Evolutionary conservation across 2,329 filamentous ascomycete species (phyloP).

Genomic region (Apiospora phragmitis): DNA sequence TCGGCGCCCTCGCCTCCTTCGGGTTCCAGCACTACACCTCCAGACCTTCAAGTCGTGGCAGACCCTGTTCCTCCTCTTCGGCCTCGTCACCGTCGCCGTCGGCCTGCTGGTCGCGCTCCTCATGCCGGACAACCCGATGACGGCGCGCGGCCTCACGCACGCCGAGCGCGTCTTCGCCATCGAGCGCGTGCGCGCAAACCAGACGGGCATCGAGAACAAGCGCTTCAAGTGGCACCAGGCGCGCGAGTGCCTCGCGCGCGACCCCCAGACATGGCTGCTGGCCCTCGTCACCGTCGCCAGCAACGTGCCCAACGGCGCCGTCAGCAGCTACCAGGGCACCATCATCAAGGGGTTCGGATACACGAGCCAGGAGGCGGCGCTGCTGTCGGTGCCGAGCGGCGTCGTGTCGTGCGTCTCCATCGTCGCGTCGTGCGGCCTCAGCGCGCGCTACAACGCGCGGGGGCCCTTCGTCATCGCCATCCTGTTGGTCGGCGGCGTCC

Average conservation of each 20-base stretch:
- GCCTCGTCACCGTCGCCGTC: conserved; percentile 31
- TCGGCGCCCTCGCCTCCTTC: conserved; percentile 40
- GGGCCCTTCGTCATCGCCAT: conserved; percentile 40
- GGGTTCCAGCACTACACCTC: conserved; percentile 47
- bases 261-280: conserved; percentile 27
- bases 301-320: conserved; percentile 37
- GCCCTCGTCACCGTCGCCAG: conserved; percentile 22
- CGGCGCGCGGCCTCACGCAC: conserved; percentile 20
- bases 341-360: conserved; percentile 45
- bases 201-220: conserved; percentile 30
- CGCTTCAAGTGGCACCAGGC: conserved; percentile 27
- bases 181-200: conserved; percentile 27
- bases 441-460: conserved; percentile 39
- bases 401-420: conserved; percentile 42
- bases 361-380: conserved; percentile 39
- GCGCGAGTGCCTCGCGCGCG: conserved; percentile 22
- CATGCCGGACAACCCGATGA: conserved; percentile 28
- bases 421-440: conserved; percentile 37
- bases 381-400: conserved; percentile 44
- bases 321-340: conserved; percentile 42
- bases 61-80: conserved; percentile 50
- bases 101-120: conserved; percentile 23
- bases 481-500: conserved; percentile 46
- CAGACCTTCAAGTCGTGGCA: conserved; percentile 48
- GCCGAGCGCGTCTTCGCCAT: conserved; percentile 27